phyloP scores from a whole-genome alignment of 1,284 basidiomycete genomes.

The Cerioporus squamosus region DNA sequence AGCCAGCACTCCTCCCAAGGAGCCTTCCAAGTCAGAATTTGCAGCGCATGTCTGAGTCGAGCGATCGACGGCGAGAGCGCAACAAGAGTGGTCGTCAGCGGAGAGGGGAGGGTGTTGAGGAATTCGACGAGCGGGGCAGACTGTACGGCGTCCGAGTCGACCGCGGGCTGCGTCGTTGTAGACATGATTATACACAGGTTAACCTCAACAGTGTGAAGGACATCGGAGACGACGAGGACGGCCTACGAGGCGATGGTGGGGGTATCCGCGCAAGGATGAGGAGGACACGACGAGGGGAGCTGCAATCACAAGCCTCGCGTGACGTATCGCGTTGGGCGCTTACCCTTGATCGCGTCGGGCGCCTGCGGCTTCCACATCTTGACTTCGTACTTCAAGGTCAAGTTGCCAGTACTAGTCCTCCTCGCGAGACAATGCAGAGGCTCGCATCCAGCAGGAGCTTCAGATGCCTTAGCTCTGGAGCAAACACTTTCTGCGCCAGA shows the following conservation, averaged over 20 bases:
- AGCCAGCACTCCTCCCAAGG: slow-evolving; percentile 73
- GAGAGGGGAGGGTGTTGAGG: slow-evolving; percentile 61
- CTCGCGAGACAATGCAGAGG: too few species aligned
- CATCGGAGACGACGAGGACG: background rate
- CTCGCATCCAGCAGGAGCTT: background rate
- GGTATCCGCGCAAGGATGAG: too few species aligned
- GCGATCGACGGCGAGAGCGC: slow-evolving; percentile 62
- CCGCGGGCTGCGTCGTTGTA: slow-evolving; percentile 13
- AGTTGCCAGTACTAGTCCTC: background rate
- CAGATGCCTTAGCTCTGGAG: background rate
- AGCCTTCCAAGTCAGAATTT: slow-evolving; percentile 68
- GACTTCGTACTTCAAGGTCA: background rate
- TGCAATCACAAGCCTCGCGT: slow-evolving; percentile 20
- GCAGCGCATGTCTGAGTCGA: slow-evolving; percentile 47
- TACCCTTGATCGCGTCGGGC: background rate
- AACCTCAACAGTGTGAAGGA: background rate
- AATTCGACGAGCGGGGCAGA: slow-evolving; percentile 49
- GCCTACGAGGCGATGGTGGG: background rate
- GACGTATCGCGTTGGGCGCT: slow-evolving; percentile 3
- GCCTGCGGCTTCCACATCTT: background rate
- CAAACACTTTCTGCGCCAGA: background rate
- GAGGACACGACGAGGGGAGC: background rate
- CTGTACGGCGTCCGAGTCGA: slow-evolving; percentile 10
- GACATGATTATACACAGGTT: slow-evolving; percentile 22
- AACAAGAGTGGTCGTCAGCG: slow-evolving; percentile 60